Base-by-base conservation (phyloP, 495 filamentous ascomycete species). In the Alectoria sarmentosa region DNA sequence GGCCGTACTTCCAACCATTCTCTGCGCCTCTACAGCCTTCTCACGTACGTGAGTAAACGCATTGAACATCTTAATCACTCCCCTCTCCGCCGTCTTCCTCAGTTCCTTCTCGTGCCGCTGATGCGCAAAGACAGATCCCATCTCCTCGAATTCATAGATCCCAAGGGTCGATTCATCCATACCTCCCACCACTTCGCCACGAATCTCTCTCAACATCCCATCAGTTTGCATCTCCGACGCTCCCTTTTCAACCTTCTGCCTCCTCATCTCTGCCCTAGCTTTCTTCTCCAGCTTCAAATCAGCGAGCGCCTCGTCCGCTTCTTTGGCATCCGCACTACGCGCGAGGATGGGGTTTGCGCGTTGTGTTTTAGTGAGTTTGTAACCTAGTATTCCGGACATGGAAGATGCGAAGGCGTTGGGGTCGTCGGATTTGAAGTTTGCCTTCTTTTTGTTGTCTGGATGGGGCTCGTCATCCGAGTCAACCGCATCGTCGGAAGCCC, bases 21-120 rank as follows among this genome's bases (percentile, higher is more conserved):
- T 81, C 77, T 78, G 83, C 14, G 90, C 91, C 72, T 91, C 85
- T 70, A 86, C 83, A 3, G 86, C 90, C 68, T 87, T 88, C 38
- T 96, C 87, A 77, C 98, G 94, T 21, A 93, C 92, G 11, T 90
- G 89, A 38, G 92, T 82, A 37, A 98, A 90, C 0, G 94, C 95
- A 77, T 98, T 96, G 74, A 98, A 98, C 64, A 98, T 77, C 80
- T 92, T 94, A 17, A 97, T 86, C 26, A 96, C 92, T 81, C 92
- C 92, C 37, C 90, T 83, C 78, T 96, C 90, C 62, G 92, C 91
- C 46, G 87, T 90, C 80, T 95, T 93, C 70, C 86, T 83, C 70
- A 96, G 73, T 60, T 84, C 77, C 77, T 87, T 88, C 79, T 98
- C 94, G 71, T 8, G 52, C 17, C 21, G 52, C 52, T 55, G 52